Percentiles rank a stretch among this genome's conserved stretches.
Evolutionary conservation across 202 grass and related monocot genomes (phyloP).

Genomic region (Brachypodium distachyon): DNA sequence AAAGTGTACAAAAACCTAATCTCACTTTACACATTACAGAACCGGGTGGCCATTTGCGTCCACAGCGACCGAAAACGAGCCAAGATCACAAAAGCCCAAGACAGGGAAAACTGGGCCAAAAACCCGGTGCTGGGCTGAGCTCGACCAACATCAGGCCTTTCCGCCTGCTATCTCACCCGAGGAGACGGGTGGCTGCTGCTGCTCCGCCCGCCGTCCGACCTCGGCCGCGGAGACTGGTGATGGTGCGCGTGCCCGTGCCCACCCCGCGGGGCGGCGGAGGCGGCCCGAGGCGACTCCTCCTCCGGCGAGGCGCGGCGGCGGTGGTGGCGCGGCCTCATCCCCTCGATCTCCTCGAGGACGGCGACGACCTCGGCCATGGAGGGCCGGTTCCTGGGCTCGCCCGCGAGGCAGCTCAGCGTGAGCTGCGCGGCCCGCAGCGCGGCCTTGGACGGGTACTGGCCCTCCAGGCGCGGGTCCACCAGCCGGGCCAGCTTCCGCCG

Average conservation of each 20-base stretch:
- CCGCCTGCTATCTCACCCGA: not conserved
- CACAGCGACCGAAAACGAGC: not conserved
- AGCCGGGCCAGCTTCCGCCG: conserved; percentile 31
- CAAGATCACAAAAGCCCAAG: not conserved
- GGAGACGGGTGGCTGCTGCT: conserved; percentile 1
- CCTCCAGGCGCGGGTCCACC: conserved; percentile 54
- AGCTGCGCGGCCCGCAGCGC: conserved; percentile 37
- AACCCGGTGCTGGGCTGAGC: no score
- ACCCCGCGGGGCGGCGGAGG: not conserved
- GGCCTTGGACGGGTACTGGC: conserved; percentile 47
- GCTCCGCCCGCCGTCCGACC: not conserved
- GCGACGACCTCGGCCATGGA: conserved; percentile 62
- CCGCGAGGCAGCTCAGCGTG: conserved; percentile 39
- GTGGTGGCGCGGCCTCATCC: conserved; percentile 18
- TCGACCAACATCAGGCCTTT: not conserved
- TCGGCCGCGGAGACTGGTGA: conserved; percentile 13
- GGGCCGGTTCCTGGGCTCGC: conserved; percentile 43
- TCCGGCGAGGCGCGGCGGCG: not conserved
- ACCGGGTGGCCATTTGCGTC: not conserved
- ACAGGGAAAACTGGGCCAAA: not conserved
- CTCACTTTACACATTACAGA: not conserved
- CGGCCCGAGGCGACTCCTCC: not conserved
- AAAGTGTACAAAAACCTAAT: not conserved
- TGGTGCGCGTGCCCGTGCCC: not conserved
- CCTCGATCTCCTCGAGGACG: conserved; percentile 36